These are phyloP conservation scores for Vachellia collinsii DNA, from an alignment of 306 rosid genomes.

Conservation along the genomic window DNA sequence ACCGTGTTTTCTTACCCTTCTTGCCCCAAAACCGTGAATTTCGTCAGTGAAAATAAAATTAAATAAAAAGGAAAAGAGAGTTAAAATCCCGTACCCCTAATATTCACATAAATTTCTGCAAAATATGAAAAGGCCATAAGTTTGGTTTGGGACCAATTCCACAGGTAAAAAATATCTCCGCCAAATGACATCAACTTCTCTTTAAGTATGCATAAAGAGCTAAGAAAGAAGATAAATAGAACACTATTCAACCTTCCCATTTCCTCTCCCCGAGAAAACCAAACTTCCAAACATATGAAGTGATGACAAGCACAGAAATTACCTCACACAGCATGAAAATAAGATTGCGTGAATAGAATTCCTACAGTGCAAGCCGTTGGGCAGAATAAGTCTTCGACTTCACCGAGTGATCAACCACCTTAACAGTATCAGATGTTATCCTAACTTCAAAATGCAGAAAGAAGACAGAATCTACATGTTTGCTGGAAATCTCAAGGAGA, in stretches of 20 bases:
- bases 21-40: background rate
- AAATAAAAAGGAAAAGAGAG: background rate
- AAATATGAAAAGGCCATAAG: background rate
- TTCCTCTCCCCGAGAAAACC: background rate
- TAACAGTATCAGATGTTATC: background rate
- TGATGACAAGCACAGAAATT: slow-evolving; percentile 15
- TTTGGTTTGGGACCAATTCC: background rate
- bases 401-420: slow-evolving; percentile 13
- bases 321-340: slow-evolving; percentile 13
- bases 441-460: slow-evolving; percentile 10
- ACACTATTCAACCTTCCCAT: slow-evolving; percentile 19
- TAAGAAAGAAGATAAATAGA: background rate
- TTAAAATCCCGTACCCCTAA: background rate
- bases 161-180: background rate
- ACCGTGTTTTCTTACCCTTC: background rate
- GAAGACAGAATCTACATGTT: background rate
- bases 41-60: background rate
- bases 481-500: background rate
- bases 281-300: slow-evolving; percentile 18
- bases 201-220: background rate
- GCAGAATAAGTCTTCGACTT: background rate
- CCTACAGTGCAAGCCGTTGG: background rate
- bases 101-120: background rate
- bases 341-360: background rate
- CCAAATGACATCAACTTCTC: background rate